These are phyloP conservation scores for Fraxinus dipetala DNA, from an alignment of 305 asterid species.

Conservation along the genomic window DNA sequence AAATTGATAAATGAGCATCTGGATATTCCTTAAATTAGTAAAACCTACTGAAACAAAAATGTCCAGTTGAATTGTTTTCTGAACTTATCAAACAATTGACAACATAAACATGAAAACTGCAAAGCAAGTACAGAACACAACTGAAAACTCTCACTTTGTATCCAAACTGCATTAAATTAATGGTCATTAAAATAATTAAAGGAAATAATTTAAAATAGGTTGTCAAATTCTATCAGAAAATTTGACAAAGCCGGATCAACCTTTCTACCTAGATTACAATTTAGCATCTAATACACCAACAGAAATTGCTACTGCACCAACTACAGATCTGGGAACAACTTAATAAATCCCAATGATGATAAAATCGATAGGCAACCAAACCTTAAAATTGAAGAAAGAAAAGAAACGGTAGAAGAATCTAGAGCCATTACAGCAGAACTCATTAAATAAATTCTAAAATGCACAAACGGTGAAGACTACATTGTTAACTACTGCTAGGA, in stretches of 20 bases:
- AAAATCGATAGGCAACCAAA: not conserved
- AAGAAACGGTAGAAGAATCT: constrained; percentile 3
- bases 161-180: not conserved
- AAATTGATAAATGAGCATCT: not conserved
- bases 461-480: constrained; percentile 14
- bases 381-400: not conserved
- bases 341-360: constrained; percentile 21
- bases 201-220: constrained; percentile 7
- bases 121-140: not conserved
- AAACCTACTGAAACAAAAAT: constrained; percentile 1
- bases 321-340: constrained; percentile 43
- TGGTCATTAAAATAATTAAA: not conserved
- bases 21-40: not conserved
- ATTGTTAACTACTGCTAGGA: constrained; percentile 14
- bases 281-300: constrained; percentile 13
- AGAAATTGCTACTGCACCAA: constrained; percentile 23
- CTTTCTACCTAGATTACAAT: constrained; percentile 14
- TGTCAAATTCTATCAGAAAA: constrained; percentile 10
- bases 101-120: not conserved
- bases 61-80: not conserved
- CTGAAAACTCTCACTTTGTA: not conserved
- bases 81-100: not conserved
- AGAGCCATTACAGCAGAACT: constrained; percentile 16
- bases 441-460: constrained; percentile 1
- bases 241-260: not conserved